Evolutionary conservation across 371 early-diverging fungal genomes (phyloP), one percentile per base, ranked within the genome.

Genomic region (Mucor lusitanicus): DNA sequence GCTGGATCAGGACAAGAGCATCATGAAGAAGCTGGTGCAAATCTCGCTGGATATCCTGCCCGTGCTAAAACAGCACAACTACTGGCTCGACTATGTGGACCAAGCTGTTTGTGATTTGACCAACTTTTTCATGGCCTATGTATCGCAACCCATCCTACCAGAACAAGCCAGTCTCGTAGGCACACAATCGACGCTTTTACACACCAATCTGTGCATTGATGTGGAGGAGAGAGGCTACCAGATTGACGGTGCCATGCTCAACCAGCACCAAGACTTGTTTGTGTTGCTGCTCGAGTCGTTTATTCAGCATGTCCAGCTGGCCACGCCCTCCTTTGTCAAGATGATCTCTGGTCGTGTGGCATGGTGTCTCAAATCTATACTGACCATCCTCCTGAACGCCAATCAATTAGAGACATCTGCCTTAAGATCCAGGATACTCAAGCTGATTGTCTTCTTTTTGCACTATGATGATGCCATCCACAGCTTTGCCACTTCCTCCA

Each of bases 401-500:
- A 40, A 64, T 21, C 25, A 61, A 23, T 35, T 61, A 0, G 61
- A 59, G 0, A 21, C 23, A 4, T 60, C 68, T 19, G 32, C 48
- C 32, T 23, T 78, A 0, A 46, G 40, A 9, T 33, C 64, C 9
- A 66, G 76, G 0, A 48, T 79, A 1, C 33, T 62, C 32, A 72
- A 67, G 19, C 62, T 79, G 0, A 58, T 67, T 6, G 62, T 74
- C 0, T 74, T 66, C 8, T 71, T 74, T 28, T 37, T 79, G 12
- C 75, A 74, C 27, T 72, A 72, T 40, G 61, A 70, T 12, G 56
- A 72, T 32, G 77, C 75, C 1, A 72, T 76, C 7, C 67, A 72
- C 8, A 58, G 63, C 3, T 65, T 76, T 19, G 70, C 74, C 2
- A 67, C 57, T 1, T 63, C 77, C 2, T 59, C 74, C 1, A 67